These are phyloP conservation scores for Gymnopilus dilepis DNA, from an alignment of 768 basidiomycete genomes.

Conservation along the genomic window DNA sequence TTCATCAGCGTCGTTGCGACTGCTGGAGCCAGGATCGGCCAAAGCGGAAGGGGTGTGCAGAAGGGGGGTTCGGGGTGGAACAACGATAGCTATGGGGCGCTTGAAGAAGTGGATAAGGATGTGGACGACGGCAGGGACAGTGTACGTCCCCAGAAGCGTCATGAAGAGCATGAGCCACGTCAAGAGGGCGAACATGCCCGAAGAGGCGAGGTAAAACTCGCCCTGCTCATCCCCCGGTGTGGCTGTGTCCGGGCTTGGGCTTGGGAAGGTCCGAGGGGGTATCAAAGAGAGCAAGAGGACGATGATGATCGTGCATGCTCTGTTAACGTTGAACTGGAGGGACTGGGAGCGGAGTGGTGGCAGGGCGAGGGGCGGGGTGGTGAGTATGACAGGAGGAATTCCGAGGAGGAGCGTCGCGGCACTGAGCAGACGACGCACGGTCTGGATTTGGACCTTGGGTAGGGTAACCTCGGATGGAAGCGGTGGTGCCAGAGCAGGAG, in stretches of 20 bases:
- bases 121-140: constrained; percentile 79
- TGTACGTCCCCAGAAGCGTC: constrained; percentile 61
- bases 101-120: constrained; percentile 85
- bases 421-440: constrained; percentile 46
- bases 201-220: constrained; percentile 20
- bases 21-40: constrained; percentile 3
- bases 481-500: constrained; percentile 19
- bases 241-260: background rate
- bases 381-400: constrained; percentile 63
- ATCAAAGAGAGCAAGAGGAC: constrained; percentile 52
- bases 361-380: constrained; percentile 57
- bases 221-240: constrained; percentile 16
- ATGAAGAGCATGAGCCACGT: constrained; percentile 55
- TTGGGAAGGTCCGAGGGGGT: constrained; percentile 34
- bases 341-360: constrained; percentile 48
- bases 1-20: background rate
- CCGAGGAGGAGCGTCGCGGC: constrained; percentile 59
- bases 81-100: constrained; percentile 82
- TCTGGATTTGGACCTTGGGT: constrained; percentile 36
- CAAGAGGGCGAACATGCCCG: constrained; percentile 30
- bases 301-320: constrained; percentile 44
- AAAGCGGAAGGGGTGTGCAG: constrained; percentile 24
- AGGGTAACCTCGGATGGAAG: constrained; percentile 23
- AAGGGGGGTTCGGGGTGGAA: constrained; percentile 51
- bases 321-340: constrained; percentile 50